Percentiles rank a stretch among this genome's conserved stretches.
Conservation (phyloP, 257 asterid genomes). For the Osmanthus fragrans region DNA sequence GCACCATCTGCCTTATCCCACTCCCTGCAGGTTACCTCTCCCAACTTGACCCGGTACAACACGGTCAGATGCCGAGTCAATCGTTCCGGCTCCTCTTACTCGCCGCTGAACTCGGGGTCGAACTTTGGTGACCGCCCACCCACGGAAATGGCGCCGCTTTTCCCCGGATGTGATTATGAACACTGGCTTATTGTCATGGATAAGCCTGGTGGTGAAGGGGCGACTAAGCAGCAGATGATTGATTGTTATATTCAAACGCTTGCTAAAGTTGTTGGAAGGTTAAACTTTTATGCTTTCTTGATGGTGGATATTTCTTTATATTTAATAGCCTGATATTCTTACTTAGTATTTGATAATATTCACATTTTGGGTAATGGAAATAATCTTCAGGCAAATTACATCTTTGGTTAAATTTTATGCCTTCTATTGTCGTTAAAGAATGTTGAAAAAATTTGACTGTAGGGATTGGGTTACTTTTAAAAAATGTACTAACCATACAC, state of each 20-base stretch:
- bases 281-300: background rate
- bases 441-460: too few species aligned
- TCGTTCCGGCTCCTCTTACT: slow-evolving; percentile 70
- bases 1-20: slow-evolving; percentile 33
- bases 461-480: too few species aligned
- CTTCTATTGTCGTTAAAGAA: too few species aligned
- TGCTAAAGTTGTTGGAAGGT: slow-evolving; percentile 88
- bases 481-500: too few species aligned
- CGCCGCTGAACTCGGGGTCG: slow-evolving; percentile 80
- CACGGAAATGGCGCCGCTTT: slow-evolving; percentile 93
- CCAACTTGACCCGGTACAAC: slow-evolving; percentile 35
- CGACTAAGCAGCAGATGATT: slow-evolving; percentile 86
- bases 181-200: slow-evolving; percentile 99
- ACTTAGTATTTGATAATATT: background rate
- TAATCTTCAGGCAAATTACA: background rate
- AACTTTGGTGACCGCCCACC: slow-evolving; percentile 91
- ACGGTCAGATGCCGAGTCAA: slow-evolving; percentile 63
- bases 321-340: background rate
- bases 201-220: slow-evolving; percentile 97
- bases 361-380: background rate
- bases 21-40: slow-evolving; percentile 21
- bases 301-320: background rate
- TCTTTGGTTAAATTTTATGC: background rate
- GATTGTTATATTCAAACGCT: slow-evolving; percentile 87
- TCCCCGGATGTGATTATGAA: slow-evolving; percentile 94